A percentile compares a stretch with the other conserved stretches of the same genome.
Evolutionary conservation across 345 rosid genomes (phyloP).

Genomic region (Pistacia atlantica): DNA sequence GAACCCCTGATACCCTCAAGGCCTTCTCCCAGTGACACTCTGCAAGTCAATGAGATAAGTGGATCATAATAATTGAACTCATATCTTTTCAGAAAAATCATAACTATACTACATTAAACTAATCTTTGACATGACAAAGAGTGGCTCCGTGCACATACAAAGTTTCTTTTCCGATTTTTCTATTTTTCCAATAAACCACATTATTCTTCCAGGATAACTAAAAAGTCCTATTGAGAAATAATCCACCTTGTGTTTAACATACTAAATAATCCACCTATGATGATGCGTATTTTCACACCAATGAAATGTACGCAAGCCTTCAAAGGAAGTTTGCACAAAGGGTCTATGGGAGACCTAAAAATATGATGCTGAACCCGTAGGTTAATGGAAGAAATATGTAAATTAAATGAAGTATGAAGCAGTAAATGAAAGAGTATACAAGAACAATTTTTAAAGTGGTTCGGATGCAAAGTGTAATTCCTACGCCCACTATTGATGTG

Average conservation of each 20-base stretch:
- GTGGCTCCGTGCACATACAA: not conserved
- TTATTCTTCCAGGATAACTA: not conserved
- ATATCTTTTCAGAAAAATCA: too few relatives aligned
- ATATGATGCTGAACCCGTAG: too few relatives aligned
- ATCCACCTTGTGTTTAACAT: not conserved
- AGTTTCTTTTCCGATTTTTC: not conserved
- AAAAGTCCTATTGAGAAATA: not conserved
- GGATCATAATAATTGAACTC: not conserved
- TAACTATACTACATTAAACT: not conserved
- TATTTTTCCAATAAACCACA: too few relatives aligned
- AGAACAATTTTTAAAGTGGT: too few relatives aligned
- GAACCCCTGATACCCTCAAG: constrained; percentile 54
- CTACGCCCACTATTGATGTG: too few relatives aligned
- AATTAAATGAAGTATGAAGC: too few relatives aligned
- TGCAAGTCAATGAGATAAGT: constrained; percentile 20
- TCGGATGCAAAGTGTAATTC: too few relatives aligned
- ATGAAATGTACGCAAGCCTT: too few relatives aligned
- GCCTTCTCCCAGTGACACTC: constrained; percentile 61
- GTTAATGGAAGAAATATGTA: too few relatives aligned
- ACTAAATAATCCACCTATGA: not conserved
- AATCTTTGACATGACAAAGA: not conserved
- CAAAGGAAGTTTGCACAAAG: too few relatives aligned
- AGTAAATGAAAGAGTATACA: too few relatives aligned
- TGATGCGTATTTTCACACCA: not conserved
- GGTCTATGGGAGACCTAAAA: too few relatives aligned